Base-by-base conservation (phyloP, 2,329 filamentous ascomycete genomes). In the Trichoderma sp. region DNA sequence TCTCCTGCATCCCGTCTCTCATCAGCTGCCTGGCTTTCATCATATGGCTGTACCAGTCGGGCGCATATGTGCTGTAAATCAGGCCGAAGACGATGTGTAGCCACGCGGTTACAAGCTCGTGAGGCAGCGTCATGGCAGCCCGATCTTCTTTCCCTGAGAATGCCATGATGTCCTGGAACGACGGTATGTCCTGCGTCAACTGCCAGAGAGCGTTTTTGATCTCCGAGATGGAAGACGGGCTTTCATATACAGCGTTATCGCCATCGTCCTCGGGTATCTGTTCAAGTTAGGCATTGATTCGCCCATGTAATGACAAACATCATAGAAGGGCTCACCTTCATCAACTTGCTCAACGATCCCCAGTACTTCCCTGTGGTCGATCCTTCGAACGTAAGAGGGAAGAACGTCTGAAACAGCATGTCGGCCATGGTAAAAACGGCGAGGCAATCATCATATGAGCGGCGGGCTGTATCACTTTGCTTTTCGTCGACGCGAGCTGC, bases 291-390 rank as follows among this genome's bases (percentile, higher is more conserved):
- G 28, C 10, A 26, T 30, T 24, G 44, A 14, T 6, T 1, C 28
- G 7, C n/a, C 17, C 10, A 41, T 0, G 26, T 19, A 60, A 39
- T 15, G 7, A 43, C 9, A 21, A 21, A 54, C 30, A 24, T 30
- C 7, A 52, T 39, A 10, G 48, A 62, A 63, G 50, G 15, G 63
- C 72, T 69, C 69, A 78, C 77, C 43, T 64, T 50, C 5, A 78
- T 66, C 5, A 77, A 26, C 2, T 60, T 65, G 63, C 71, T 71
- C 0, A 80, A 45, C n/a, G 79, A 77, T 1, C 79, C 81, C 81
- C 80, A 83, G 61, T 76, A 82, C 62, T 79, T 81, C 5, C 67
- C 65, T 1, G 73, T 73, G 3, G 78, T 82, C 0, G 78, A 75
- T 0, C 75, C 76, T 9, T 76, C 69, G 24, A 76, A 75, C 1